phyloP scores from a whole-genome alignment of 257 asterid species.

The Nicotiana attenuata region DNA sequence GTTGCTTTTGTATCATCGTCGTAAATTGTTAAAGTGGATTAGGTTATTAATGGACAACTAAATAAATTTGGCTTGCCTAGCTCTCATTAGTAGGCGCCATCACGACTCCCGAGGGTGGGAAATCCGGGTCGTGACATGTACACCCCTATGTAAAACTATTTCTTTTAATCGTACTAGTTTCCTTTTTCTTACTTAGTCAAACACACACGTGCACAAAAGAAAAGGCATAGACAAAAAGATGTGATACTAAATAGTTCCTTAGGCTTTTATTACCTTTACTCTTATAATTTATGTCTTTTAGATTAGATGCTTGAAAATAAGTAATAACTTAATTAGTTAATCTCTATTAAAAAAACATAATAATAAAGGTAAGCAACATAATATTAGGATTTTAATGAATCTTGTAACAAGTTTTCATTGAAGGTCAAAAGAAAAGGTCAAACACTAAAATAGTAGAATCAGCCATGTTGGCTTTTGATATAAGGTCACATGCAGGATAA shows the following conservation, averaged over 20 bases:
- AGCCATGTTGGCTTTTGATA: background rate
- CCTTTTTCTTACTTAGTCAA: background rate
- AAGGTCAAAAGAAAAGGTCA: background rate
- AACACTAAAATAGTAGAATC: background rate
- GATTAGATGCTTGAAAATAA: background rate
- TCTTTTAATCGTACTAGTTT: background rate
- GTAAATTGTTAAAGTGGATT: no score
- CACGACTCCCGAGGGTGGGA: no score
- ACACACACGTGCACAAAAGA: background rate
- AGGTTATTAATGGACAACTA: no score
- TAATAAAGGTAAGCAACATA: no score
- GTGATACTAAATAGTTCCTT: background rate
- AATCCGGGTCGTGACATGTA: no score
- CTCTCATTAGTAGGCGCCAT: no score
- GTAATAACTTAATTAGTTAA: background rate
- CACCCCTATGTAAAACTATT: background rate
- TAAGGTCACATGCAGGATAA: background rate
- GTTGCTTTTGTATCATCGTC: no score
- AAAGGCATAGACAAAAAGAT: background rate
- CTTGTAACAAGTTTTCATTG: background rate
- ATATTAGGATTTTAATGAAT: background rate
- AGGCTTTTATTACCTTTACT: background rate
- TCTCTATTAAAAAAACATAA: background rate
- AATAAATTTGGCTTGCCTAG: no score
- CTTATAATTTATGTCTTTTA: background rate